A percentile compares a stretch with the other conserved stretches of the same genome.
These are phyloP conservation scores for Malassezia nana DNA, from an alignment of 1,284 basidiomycete genomes.

Conservation along the genomic window DNA sequence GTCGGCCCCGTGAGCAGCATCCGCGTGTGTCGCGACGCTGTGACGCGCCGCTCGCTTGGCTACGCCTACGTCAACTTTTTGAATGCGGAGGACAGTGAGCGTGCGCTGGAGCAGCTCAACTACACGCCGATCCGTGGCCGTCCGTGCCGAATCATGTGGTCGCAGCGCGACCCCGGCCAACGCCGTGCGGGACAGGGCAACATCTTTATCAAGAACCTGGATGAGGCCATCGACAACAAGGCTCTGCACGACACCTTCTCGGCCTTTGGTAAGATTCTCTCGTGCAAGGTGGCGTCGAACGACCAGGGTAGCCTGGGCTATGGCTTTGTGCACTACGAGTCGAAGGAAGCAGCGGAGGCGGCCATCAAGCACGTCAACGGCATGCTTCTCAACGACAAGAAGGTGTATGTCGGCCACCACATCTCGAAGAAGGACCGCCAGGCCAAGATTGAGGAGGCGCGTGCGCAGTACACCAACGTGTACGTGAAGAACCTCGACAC, in stretches of 20 bases:
- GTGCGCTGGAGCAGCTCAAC: constrained; percentile 97
- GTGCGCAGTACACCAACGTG: constrained; percentile 92
- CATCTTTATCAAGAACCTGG: constrained; percentile 99
- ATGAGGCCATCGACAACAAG: constrained; percentile 98
- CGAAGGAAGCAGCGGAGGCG: constrained; percentile 79
- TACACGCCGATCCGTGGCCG: constrained; percentile 98
- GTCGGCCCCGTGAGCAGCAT: constrained; percentile 98
- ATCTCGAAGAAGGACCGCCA: constrained; percentile 78
- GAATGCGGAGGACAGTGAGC: constrained; percentile 92
- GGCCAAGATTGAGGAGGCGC: constrained; percentile 91
- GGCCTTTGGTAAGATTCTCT: constrained; percentile 95
- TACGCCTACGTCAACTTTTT: constrained; percentile 99
- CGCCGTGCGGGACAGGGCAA: constrained; percentile 99
- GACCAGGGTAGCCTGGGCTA: constrained; percentile 54
- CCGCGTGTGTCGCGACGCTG: constrained; percentile 98
- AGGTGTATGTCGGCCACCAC: constrained; percentile 91
- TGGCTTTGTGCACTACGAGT: constrained; percentile 98
- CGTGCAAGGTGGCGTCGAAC: constrained; percentile 83
- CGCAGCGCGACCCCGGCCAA: constrained; percentile 95
- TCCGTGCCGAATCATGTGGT: constrained; percentile 99
- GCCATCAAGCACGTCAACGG: constrained; percentile 97
- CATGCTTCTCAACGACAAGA: constrained; percentile 86
- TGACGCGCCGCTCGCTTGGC: constrained; percentile 96
- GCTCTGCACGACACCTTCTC: constrained; percentile 99
- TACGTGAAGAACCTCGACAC: constrained; percentile 94